phyloP scores from a whole-genome alignment of 768 basidiomycete genomes.

The Mycena rebaudengoi region DNA sequence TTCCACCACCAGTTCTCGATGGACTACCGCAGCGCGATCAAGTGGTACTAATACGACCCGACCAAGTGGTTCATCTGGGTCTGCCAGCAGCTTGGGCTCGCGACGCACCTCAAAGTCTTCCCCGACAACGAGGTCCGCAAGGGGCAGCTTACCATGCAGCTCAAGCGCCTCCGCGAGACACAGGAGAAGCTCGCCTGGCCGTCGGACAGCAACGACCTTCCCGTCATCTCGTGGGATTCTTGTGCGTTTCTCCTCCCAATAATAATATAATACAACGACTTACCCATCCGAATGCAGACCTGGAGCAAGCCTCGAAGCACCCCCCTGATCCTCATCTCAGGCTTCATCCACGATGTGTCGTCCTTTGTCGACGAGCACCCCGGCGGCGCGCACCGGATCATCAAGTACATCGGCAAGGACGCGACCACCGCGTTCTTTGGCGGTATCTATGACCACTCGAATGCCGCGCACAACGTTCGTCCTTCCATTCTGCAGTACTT shows the following conservation, averaged over 20 bases:
- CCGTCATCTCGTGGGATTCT: conserved; percentile 86
- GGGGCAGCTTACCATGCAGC: conserved; percentile 93
- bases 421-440: conserved; percentile 96
- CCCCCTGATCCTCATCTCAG: conserved; percentile 87
- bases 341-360: conserved; percentile 92
- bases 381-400: conserved; percentile 85
- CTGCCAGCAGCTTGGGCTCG: conserved; percentile 67
- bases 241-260: conserved; percentile 47
- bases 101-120: conserved; percentile 74
- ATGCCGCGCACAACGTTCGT: conserved; percentile 85
- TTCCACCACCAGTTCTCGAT: conserved; percentile 98
- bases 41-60: conserved; percentile 92
- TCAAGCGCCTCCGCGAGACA: conserved; percentile 82
- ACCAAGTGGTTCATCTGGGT: conserved; percentile 91
- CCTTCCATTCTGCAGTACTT: too few species aligned
- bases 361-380: conserved; percentile 91
- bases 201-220: conserved; percentile 74
- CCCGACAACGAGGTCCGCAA: conserved; percentile 75
- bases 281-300: too few species aligned
- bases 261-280: too few species aligned
- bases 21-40: conserved; percentile 97
- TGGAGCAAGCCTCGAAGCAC: conserved; percentile 79
- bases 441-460: conserved; percentile 89
- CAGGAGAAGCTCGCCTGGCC: conserved; percentile 87
- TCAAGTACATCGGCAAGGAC: conserved; percentile 88